Evolutionary conservation across 441 rosid species (phyloP).

Genomic region (Rhodomyrtus psidioides): DNA sequence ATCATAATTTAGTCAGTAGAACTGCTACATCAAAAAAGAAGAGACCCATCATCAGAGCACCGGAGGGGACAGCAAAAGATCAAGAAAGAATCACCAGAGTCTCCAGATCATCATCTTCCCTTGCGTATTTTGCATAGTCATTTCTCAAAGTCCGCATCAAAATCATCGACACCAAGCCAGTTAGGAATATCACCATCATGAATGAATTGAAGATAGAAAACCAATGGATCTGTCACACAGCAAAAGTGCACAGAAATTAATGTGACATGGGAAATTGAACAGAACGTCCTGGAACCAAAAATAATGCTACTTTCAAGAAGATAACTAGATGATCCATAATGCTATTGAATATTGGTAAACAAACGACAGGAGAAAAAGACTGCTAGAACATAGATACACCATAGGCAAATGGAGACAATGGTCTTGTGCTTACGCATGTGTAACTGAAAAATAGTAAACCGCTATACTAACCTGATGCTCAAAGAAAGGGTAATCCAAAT

Average conservation of each 20-base stretch:
- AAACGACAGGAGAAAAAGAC: neutral
- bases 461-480: slow-evolving; percentile 76
- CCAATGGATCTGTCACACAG: slow-evolving; percentile 82
- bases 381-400: neutral
- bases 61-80: neutral
- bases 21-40: neutral
- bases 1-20: slow-evolving; percentile 1
- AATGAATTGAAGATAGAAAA: slow-evolving; percentile 96
- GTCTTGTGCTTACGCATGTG: neutral
- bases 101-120: slow-evolving; percentile 96
- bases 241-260: neutral
- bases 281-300: neutral
- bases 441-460: neutral
- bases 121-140: slow-evolving; percentile 95
- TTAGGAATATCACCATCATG: slow-evolving; percentile 99
- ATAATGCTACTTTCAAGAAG: neutral
- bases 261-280: neutral
- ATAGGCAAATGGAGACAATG: neutral
- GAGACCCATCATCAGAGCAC: neutral
- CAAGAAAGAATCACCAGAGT: slow-evolving; percentile 55
- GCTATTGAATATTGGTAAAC: neutral
- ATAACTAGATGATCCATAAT: neutral
- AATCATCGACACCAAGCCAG: slow-evolving; percentile 98
- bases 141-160: slow-evolving; percentile 96
- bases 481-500: slow-evolving; percentile 91